Base-by-base conservation (phyloP, 2,329 filamentous ascomycete genomes). In the Beauveria bassiana region DNA sequence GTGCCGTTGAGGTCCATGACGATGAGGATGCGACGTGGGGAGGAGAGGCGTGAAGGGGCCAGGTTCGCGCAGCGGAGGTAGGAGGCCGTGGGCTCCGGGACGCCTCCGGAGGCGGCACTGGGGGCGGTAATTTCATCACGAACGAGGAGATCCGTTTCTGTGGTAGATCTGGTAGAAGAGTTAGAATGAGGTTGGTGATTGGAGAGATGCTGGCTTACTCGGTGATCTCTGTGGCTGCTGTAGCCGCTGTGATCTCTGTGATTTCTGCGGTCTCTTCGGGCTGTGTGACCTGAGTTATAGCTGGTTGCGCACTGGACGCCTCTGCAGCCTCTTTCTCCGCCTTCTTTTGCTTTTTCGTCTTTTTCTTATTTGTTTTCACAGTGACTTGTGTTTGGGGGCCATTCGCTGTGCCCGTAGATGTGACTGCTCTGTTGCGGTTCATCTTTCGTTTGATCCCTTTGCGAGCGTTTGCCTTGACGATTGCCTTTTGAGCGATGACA, bases 1-100 rank as follows among this genome's bases (percentile, higher is more conserved):
- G 93, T 97, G 64, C 95, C 95, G 73, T 98, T 99, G 43, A 99
- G 83, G 74, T 99, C 95, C 64, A 98, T 84, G 52, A 98, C 84
- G 56, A 99, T 79, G 24, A 99, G 85, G 40, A 96, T 81, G 18
- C 82, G 83, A 46, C 84, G 84, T 1, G 86, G 82, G 1, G 72
- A 56, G 0, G 73, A 45, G 3, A 82, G 73, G 18, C 66, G 65
- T 31, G 71, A 68, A 0, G 84, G 79, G 0, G 75, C 67, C 16
- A 75, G 66, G 5, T 75, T 70, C 2, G 88, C 79, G 58, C 80
- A 79, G 3, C 70, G 59, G n/a, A 91, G 75, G 73, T 96, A 96
- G 52, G 73, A 69, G 0, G 73, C 51, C 1, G 82, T 81, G 0
- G 90, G 85, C 0, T 81, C 69, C 0, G 91, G 90, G 26, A 87